phyloP scores from a whole-genome alignment of 2,329 filamentous ascomycete species.

The Talaromyces sp. region DNA sequence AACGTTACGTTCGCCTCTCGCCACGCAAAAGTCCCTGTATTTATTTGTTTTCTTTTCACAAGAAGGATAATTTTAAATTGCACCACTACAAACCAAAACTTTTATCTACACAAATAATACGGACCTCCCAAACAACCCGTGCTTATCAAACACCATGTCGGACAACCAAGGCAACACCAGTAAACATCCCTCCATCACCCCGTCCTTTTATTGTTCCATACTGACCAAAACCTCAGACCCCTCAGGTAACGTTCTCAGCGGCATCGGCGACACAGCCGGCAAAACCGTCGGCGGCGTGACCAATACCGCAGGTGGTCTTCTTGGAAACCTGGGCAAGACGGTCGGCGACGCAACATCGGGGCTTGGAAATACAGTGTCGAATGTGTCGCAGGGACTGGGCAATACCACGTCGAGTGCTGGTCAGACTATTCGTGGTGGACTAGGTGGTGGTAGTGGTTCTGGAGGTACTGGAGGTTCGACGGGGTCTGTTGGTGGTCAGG shows the following conservation, averaged over 20 bases:
- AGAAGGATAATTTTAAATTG: neutral
- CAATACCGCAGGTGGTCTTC: slow-evolving; percentile 16
- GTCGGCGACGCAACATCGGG: slow-evolving; percentile 20
- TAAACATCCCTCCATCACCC: neutral
- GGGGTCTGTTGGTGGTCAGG: slow-evolving; percentile 10
- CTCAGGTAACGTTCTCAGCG: slow-evolving; percentile 8
- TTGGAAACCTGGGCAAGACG: slow-evolving; percentile 23
- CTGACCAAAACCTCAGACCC: neutral
- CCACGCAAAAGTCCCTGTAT: neutral
- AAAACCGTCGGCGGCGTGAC: slow-evolving; percentile 21
- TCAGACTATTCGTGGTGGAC: slow-evolving; percentile 17
- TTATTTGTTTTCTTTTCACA: neutral
- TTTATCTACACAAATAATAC: neutral
- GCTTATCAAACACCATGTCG: slow-evolving; percentile 2
- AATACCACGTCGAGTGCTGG: slow-evolving; percentile 20
- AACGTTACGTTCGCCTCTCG: too few species aligned
- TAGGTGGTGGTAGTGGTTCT: slow-evolving; percentile 5
- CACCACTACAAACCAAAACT: neutral
- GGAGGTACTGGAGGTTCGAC: neutral
- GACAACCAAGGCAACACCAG: slow-evolving; percentile 1
- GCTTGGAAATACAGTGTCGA: slow-evolving; percentile 25
- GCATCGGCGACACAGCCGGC: slow-evolving; percentile 20
- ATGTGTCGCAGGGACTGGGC: slow-evolving; percentile 18
- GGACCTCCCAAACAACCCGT: neutral
- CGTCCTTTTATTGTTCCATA: neutral